Evolutionary conservation across 257 asterid genomes (phyloP), one percentile per base, ranked within the genome.

Genomic region (Przewalskia tangutica): DNA sequence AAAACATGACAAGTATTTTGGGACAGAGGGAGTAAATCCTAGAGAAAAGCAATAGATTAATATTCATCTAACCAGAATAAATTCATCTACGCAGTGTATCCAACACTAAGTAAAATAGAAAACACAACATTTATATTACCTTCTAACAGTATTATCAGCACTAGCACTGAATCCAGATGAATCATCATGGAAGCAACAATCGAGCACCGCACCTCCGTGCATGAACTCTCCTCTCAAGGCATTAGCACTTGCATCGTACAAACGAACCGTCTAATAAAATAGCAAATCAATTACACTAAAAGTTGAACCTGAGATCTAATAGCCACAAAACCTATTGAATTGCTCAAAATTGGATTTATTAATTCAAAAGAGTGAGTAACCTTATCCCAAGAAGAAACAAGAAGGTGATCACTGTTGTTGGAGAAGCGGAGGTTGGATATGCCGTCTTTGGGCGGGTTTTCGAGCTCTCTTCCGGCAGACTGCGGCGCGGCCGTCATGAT

Each of bases 171-270:
- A 95, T 10, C 99, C 99, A 0, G 98, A 94, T 5, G 97, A 85
- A 84, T 94, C 98, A 6, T 93, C 98, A 20, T 93, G 97, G 89
- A 94, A 94, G 85, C 98, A 94, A 73, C 98, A 94, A 84, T 94
- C 98, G 0, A 94, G 92, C 68, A 93, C 97, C 2, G 97, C 84
- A 38, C 96, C 97, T 32, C 96, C 97, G 84, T 92, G 98, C 91
- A 88, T 82, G 82, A 93, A 95, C 89, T 92, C 97, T 17, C 97
- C 97, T 89, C 85, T 90, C 78, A 94, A 84, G 42, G 86, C 87
- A 91, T 95, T 90, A n/a, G 91, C 95, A 70, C 96, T 92, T 60
- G 97, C 99, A 86, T 95, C 99, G 55, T 95, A 95, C 93, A 94
- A 63, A 11, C 95, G 90, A 65, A 92, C 97, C 77, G 89, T 92